Conservation (phyloP, 2,329 filamentous ascomycete species). For the Berkeleyomyces basicola region DNA sequence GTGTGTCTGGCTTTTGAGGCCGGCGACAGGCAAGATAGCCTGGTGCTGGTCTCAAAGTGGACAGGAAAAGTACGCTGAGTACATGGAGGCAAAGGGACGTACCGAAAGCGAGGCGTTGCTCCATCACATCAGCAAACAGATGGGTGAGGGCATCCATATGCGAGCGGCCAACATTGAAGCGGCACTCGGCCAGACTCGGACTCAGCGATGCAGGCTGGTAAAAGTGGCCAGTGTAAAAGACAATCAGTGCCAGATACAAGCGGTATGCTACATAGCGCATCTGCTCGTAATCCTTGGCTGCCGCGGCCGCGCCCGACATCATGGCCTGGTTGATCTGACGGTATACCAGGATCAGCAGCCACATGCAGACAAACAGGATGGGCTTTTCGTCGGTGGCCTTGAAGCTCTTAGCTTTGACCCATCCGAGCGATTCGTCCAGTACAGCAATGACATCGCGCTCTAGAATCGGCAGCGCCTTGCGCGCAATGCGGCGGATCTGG, state of each 20-base stretch:
- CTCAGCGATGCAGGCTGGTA: conserved; percentile 14
- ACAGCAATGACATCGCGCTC: conserved; percentile 26
- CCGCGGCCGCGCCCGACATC: conserved; percentile 12
- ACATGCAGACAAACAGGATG: conserved; percentile 32
- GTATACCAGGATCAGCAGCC: conserved; percentile 34
- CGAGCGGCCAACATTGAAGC: neutral
- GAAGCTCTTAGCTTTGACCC: conserved; percentile 19
- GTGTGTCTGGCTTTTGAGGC: neutral
- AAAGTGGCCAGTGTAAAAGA: conserved; percentile 17
- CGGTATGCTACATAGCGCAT: conserved; percentile 6
- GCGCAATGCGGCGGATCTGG: conserved; percentile 25
- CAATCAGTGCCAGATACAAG: conserved; percentile 15
- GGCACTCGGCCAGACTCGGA: conserved; percentile 10
- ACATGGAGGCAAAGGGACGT: neutral
- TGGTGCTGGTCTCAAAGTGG: neutral
- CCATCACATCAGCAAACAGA: neutral
- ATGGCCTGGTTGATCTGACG: conserved; percentile 22
- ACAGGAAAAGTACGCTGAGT: neutral
- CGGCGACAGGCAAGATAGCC: neutral
- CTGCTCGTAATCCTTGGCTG: conserved; percentile 17
- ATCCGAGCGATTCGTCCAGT: conserved; percentile 25
- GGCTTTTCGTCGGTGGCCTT: conserved; percentile 26
- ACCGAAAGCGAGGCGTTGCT: conserved; percentile 1
- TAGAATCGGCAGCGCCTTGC: conserved; percentile 22
- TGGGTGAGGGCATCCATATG: neutral